A percentile compares a stretch with the other conserved stretches of the same genome.
Conservation (phyloP, 441 rosid species). For the Erysimum pusillum region DNA sequence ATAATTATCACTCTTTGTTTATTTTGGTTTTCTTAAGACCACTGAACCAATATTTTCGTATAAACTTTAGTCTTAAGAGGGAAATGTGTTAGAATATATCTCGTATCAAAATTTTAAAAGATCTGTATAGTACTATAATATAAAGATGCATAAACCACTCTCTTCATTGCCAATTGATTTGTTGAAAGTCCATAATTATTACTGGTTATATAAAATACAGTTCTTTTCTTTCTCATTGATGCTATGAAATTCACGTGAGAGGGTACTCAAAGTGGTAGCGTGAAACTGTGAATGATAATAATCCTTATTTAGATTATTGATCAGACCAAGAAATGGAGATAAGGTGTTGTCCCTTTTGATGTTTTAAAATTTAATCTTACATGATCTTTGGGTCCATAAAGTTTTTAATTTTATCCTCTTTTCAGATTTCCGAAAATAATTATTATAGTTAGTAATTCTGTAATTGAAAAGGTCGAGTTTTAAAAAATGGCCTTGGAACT, state of each 20-base stretch:
- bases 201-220: not conserved
- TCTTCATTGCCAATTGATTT: no score
- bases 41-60: not conserved
- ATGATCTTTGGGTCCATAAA: conserved; percentile 39
- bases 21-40: not conserved
- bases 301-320: conserved; percentile 36
- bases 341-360: conserved; percentile 43
- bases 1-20: not conserved
- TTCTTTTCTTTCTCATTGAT: not conserved
- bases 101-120: no score
- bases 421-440: conserved; percentile 28
- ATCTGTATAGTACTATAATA: no score
- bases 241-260: conserved; percentile 34
- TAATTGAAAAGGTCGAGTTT: conserved; percentile 35
- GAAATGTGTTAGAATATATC: no score
- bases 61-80: no score
- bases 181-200: no score
- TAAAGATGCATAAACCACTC: no score
- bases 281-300: conserved; percentile 25
- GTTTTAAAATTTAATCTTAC: conserved; percentile 34
- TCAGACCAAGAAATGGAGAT: conserved; percentile 39
- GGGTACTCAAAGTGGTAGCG: conserved; percentile 17
- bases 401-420: conserved; percentile 21
- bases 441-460: conserved; percentile 25
- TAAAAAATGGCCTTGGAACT: conserved; percentile 43